Evolutionary conservation across 2,329 filamentous ascomycete genomes (phyloP).

Genomic region (Fusarium nanum): DNA sequence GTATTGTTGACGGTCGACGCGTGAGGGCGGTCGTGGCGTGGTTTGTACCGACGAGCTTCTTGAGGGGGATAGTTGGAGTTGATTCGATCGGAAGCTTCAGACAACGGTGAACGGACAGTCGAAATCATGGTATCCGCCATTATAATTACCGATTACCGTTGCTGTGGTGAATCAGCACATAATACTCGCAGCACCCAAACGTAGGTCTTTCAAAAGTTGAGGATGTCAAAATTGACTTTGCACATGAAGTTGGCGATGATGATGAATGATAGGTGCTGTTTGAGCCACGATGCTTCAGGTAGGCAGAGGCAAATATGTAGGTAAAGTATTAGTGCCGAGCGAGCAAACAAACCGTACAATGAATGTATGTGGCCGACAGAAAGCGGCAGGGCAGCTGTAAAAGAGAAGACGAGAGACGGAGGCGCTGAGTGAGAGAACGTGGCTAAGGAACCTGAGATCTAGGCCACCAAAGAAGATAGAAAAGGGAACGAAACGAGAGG

Average conservation of each 20-base stretch:
- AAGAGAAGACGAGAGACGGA: slow-evolving; percentile 32
- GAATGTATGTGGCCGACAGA: slow-evolving; percentile 11
- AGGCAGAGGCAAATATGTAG: not conserved
- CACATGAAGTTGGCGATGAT: slow-evolving; percentile 3
- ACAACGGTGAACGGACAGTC: slow-evolving; percentile 56
- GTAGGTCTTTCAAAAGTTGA: slow-evolving; percentile 19
- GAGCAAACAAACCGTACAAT: slow-evolving; percentile 24
- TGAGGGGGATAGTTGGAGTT: slow-evolving; percentile 54
- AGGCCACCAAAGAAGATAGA: slow-evolving; percentile 14
- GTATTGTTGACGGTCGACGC: slow-evolving; percentile 25
- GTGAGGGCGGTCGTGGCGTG: slow-evolving; percentile 45
- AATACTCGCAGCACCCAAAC: slow-evolving; percentile 43
- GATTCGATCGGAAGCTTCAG: slow-evolving; percentile 61
- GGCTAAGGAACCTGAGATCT: slow-evolving; percentile 24
- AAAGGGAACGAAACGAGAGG: slow-evolving; percentile 33
- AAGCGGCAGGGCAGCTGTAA: slow-evolving; percentile 12
- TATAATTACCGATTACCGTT: slow-evolving; percentile 38
- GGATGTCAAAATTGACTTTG: slow-evolving; percentile 24
- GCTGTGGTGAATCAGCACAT: slow-evolving; percentile 51
- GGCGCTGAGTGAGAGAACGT: slow-evolving; percentile 6
- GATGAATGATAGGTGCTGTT: slow-evolving; percentile 7
- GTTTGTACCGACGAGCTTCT: slow-evolving; percentile 48
- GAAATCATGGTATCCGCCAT: slow-evolving; percentile 51
- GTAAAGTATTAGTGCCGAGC: slow-evolving; percentile 9
- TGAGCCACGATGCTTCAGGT: not conserved